Evolutionary conservation across 441 rosid genomes (phyloP).

Genomic region (Mallotus japonicus): DNA sequence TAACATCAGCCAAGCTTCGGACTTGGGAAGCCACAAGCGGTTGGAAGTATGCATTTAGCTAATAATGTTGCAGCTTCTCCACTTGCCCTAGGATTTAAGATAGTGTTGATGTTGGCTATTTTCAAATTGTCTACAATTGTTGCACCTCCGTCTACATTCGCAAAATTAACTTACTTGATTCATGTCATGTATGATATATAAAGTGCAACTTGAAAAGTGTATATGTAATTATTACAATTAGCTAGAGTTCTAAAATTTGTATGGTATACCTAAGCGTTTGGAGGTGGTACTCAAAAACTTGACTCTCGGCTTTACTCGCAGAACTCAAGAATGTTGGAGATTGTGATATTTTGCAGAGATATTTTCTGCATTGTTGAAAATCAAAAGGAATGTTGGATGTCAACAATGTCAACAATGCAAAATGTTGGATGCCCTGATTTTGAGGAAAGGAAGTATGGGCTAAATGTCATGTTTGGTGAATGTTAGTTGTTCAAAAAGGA

Average conservation of each 20-base stretch:
- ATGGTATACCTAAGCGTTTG: conserved; percentile 44
- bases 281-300: conserved; percentile 44
- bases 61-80: conserved; percentile 45
- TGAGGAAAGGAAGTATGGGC: too few relatives aligned
- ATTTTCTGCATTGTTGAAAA: too few relatives aligned
- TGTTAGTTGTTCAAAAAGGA: too few relatives aligned
- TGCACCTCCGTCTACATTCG: conserved; percentile 50
- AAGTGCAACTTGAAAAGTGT: not conserved
- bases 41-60: conserved; percentile 42
- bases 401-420: too few relatives aligned
- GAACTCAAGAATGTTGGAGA: not conserved
- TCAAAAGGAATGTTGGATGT: too few relatives aligned
- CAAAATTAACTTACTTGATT: not conserved
- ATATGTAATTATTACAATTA: too few relatives aligned
- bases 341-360: too few relatives aligned
- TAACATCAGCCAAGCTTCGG: conserved; percentile 36
- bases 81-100: conserved; percentile 22
- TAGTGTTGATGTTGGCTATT: conserved; percentile 39
- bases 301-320: not conserved
- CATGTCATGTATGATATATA: not conserved
- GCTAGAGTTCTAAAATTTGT: not conserved
- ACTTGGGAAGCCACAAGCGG: conserved; percentile 38
- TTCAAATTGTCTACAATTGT: conserved; percentile 44
- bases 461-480: too few relatives aligned
- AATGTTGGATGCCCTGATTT: too few relatives aligned